Evolutionary conservation across 352 stramenopile genomes (phyloP), one percentile per base, ranked within the genome.

Genomic region (Pilasporangium apinafurcum): DNA sequence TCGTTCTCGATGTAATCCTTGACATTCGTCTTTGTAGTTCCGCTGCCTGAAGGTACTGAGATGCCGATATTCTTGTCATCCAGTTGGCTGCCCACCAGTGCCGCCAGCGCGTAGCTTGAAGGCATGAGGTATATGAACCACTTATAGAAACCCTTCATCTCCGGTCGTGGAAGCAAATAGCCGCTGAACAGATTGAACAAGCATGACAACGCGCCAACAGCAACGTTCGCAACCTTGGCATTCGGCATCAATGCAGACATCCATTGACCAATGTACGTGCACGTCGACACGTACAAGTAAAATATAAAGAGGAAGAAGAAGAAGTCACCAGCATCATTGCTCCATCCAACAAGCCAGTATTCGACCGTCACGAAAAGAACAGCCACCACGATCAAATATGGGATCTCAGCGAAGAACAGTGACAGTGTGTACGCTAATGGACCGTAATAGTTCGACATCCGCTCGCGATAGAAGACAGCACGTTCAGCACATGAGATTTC

Each of bases 211-310:
- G 62, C 62, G 27, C 65, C 62, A 9, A 78, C 65, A 4, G 65
- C 65, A 7, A 75, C 65, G 37, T 68, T 78, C 8, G 65, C 65
- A 34, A 78, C 65, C 56, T 78, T 78, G 52, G 56, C 48, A 32
- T 78, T 78, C 17, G 65, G 65, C 52, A 57, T 70, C n/a, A 77
- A 38, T 26, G 66, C 65, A 2, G 39, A 55, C 62, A 77, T 74
- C 69, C 72, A 88, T 49, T 88, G 76, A 1, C 76, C 75, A 8
- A 82, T 45, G 39, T 80, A 85, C 14, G 64, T 76, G 27, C 45
- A 68, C 18, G 64, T 47, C 6, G 64, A 63, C 2, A 48, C 62
- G 61, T 76, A 58, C 10, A 76, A 29, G 49, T 63, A 76, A 26
- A 76, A 76, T 9, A 69, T 47, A 21, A 76, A 54, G 43, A 35